Conservation (phyloP, 495 filamentous ascomycete species). For the Aspergillus cavernicola region DNA sequence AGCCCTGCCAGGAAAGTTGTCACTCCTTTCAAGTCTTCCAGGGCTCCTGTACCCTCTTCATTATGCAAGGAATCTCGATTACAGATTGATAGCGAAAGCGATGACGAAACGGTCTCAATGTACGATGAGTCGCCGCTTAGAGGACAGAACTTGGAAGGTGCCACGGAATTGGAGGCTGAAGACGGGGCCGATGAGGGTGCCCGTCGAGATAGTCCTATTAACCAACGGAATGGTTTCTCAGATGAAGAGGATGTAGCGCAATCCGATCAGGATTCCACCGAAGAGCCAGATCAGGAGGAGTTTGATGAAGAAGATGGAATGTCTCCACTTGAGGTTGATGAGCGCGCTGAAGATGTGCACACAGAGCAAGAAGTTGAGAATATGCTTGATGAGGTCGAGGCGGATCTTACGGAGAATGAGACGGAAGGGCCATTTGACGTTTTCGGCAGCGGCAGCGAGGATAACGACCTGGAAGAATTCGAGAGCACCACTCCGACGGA, state of each 20-base stretch:
- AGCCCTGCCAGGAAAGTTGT: conserved; percentile 41
- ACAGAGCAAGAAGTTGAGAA: conserved; percentile 12
- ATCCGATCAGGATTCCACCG: not conserved
- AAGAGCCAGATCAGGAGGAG: conserved; percentile 1
- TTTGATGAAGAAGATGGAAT: conserved; percentile 7
- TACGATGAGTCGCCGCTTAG: conserved; percentile 11
- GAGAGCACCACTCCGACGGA: not conserved
- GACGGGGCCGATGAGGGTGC: not conserved
- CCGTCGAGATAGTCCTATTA: not conserved
- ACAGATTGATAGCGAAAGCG: conserved; percentile 4
- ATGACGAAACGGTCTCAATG: conserved; percentile 8
- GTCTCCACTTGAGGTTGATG: conserved; percentile 6
- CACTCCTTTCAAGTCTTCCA: conserved; percentile 38
- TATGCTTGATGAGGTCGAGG: conserved; percentile 14
- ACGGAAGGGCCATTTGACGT: not conserved
- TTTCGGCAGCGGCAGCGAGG: not conserved
- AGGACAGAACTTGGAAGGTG: not conserved
- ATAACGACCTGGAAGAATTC: not conserved
- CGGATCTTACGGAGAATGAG: conserved; percentile 8
- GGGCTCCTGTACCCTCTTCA: conserved; percentile 16
- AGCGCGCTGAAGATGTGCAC: not conserved
- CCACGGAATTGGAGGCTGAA: conserved; percentile 8
- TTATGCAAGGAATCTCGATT: conserved; percentile 3
- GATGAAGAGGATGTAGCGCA: not conserved
- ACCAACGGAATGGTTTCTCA: not conserved